These are phyloP conservation scores for Phyllosticta ampelicida DNA, from an alignment of 2,329 filamentous ascomycete species.

Conservation along the genomic window DNA sequence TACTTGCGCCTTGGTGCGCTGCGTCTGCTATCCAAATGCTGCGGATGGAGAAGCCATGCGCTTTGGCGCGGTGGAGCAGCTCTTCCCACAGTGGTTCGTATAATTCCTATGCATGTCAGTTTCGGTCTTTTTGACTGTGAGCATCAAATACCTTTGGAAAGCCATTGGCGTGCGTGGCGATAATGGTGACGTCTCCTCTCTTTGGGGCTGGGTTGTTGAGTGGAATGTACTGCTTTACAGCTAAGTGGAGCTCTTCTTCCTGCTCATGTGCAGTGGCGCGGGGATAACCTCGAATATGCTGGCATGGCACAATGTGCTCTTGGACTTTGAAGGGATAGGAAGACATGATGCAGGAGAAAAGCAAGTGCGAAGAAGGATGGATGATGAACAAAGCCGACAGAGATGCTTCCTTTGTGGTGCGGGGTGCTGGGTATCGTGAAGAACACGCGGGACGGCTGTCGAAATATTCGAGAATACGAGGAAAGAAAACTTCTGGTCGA, in stretches of 20 bases:
- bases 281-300: constrained; percentile 75
- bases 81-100: constrained; percentile 92
- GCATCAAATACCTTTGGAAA: constrained; percentile 62
- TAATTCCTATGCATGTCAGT: constrained; percentile 51
- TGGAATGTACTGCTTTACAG: constrained; percentile 82
- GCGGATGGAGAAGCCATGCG: constrained; percentile 57
- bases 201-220: constrained; percentile 55
- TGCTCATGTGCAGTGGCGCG: constrained; percentile 60
- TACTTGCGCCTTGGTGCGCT: constrained; percentile 73
- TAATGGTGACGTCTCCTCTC: constrained; percentile 71
- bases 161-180: constrained; percentile 81
- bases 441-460: not conserved
- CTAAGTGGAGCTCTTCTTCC: constrained; percentile 61
- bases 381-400: not conserved
- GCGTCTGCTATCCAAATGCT: constrained; percentile 85
- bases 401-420: not conserved
- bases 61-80: constrained; percentile 48
- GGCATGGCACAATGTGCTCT: constrained; percentile 59
- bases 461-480: not conserved
- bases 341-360: constrained; percentile 39
- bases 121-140: not conserved
- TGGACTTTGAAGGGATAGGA: constrained; percentile 49
- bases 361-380: no score
- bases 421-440: not conserved
- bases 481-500: not conserved